A percentile compares a stretch with the other conserved stretches of the same genome.
phyloP scores from a whole-genome alignment of 192 early-diverging fungal genomes.

The Coemansia sp. region DNA sequence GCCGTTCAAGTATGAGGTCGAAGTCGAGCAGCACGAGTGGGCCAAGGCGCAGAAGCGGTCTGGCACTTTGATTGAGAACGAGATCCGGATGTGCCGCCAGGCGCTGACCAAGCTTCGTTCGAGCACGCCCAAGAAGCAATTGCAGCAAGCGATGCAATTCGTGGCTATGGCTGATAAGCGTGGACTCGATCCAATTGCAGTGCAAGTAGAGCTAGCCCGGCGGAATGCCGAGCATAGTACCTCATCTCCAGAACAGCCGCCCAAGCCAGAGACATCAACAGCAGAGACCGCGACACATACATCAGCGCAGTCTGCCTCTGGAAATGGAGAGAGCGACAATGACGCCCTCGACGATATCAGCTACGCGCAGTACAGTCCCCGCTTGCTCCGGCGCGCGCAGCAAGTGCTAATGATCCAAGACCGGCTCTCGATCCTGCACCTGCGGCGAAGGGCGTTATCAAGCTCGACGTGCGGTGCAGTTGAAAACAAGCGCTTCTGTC shows the following conservation, averaged over 20 bases:
- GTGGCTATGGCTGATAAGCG: constrained; percentile 72
- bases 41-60: constrained; percentile 83
- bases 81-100: constrained; percentile 75
- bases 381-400: constrained; percentile 74
- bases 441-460: constrained; percentile 77
- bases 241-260: neutral
- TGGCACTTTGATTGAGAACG: constrained; percentile 70
- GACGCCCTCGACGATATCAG: constrained; percentile 55
- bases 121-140: constrained; percentile 72
- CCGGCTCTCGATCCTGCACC: constrained; percentile 72
- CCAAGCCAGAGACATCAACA: constrained; percentile 7
- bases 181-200: constrained; percentile 37
- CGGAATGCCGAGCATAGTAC: constrained; percentile 31
- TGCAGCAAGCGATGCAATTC: constrained; percentile 82
- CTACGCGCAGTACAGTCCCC: constrained; percentile 69
- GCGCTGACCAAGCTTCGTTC: constrained; percentile 71
- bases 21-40: constrained; percentile 91
- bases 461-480: constrained; percentile 78
- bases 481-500: constrained; percentile 88
- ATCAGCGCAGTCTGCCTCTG: neutral
- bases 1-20: constrained; percentile 97
- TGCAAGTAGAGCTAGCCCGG: constrained; percentile 39
- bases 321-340: neutral
- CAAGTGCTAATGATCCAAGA: constrained; percentile 79
- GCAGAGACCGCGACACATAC: neutral